phyloP scores from a whole-genome alignment of 1,139 yeast species.

The Scheffersomyces quercinus region DNA sequence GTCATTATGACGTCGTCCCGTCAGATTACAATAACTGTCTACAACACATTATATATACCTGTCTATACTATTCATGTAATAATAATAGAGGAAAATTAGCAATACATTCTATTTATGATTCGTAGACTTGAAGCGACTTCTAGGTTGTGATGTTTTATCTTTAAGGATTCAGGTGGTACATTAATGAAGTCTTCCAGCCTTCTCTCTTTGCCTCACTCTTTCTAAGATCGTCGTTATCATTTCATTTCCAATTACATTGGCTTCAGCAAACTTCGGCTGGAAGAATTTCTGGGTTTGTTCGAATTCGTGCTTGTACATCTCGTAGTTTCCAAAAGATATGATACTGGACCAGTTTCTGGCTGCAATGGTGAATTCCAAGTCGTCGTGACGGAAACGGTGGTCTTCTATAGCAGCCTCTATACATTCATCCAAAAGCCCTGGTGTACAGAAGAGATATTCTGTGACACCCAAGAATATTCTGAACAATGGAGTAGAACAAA shows the following conservation, averaged over 20 bases:
- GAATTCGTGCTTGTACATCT: constrained; percentile 69
- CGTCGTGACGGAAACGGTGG: constrained; percentile 77
- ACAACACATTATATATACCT: no score
- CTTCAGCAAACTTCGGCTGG: constrained; percentile 84
- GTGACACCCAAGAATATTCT: constrained; percentile 93
- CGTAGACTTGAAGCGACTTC: no score
- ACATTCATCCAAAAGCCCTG: constrained; percentile 76
- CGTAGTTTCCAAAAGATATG: constrained; percentile 75
- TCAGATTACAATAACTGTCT: no score
- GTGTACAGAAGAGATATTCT: constrained; percentile 85
- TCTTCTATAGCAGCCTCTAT: constrained; percentile 69
- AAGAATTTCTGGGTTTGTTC: constrained; percentile 80
- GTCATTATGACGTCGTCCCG: no score
- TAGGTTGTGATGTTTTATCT: no score
- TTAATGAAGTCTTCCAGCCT: neutral
- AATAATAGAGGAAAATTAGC: no score
- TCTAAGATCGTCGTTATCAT: constrained; percentile 85
- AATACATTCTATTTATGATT: no score
- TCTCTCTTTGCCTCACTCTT: constrained; percentile 46
- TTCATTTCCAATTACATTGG: constrained; percentile 88
- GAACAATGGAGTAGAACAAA: constrained; percentile 90
- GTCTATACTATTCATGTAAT: no score
- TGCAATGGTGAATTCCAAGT: constrained; percentile 79
- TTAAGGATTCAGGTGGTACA: no score
- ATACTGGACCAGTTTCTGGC: constrained; percentile 85